Conservation (phyloP, 805 yeast species). For the Metschnikowia cubensis region DNA sequence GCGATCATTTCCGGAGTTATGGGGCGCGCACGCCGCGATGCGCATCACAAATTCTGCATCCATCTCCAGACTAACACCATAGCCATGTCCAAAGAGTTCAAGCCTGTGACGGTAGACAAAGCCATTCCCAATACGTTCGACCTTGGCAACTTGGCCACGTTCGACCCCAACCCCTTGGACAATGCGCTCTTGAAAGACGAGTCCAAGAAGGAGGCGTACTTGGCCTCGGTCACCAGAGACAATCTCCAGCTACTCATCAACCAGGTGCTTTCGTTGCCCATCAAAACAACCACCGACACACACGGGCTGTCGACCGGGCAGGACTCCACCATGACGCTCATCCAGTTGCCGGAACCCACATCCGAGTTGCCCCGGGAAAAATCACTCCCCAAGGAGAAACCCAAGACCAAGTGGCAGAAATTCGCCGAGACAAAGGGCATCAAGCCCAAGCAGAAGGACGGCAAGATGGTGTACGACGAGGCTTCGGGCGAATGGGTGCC, state of each 20-base stretch:
- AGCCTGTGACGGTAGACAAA: constrained; percentile 86
- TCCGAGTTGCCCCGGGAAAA: constrained; percentile 91
- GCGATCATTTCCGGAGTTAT: background rate
- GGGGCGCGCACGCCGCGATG: constrained; percentile 14
- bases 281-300: constrained; percentile 79
- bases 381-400: constrained; percentile 87
- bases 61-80: too few relatives aligned
- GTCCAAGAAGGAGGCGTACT: constrained; percentile 55
- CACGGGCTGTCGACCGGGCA: constrained; percentile 55
- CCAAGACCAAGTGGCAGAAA: constrained; percentile 93
- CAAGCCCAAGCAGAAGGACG: constrained; percentile 81
- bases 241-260: constrained; percentile 88
- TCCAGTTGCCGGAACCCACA: constrained; percentile 78
- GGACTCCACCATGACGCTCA: constrained; percentile 73
- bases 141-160: constrained; percentile 84
- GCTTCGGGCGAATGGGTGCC: constrained; percentile 92
- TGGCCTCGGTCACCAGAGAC: constrained; percentile 74
- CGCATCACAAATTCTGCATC: constrained; percentile 12
- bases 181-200: constrained; percentile 52
- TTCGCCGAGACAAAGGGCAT: constrained; percentile 97
- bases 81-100: constrained; percentile 29
- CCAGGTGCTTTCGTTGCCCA: constrained; percentile 86
- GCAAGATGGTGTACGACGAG: constrained; percentile 87
- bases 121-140: constrained; percentile 87
- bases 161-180: constrained; percentile 85